Conservation (phyloP, 2,329 filamentous ascomycete genomes). For the Cordyceps cicadae region DNA sequence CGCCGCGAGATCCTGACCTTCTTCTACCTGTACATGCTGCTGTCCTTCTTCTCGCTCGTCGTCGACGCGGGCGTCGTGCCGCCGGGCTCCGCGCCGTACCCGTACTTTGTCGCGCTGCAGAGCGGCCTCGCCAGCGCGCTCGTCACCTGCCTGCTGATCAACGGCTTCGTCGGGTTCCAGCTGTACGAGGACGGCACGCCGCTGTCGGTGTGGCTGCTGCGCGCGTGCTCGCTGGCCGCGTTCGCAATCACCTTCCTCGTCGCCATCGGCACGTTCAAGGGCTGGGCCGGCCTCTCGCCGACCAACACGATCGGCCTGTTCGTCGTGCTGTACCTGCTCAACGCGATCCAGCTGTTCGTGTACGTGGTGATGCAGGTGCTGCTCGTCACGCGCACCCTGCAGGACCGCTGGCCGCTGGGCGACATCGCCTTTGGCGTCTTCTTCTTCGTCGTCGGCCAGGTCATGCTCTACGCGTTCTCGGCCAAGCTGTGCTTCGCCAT, state of each 20-base stretch:
- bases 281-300: conserved; percentile 77
- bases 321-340: conserved; percentile 83
- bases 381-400: conserved; percentile 78
- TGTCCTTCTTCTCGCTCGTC: conserved; percentile 80
- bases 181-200: conserved; percentile 95
- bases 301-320: conserved; percentile 85
- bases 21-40: conserved; percentile 92
- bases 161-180: conserved; percentile 97
- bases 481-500: conserved; percentile 73
- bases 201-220: conserved; percentile 86
- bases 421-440: conserved; percentile 85
- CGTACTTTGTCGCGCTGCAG: conserved; percentile 87
- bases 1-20: conserved; percentile 71
- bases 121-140: conserved; percentile 77
- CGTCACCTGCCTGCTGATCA: conserved; percentile 84
- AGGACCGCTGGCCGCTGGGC: conserved; percentile 91
- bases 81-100: conserved; percentile 68
- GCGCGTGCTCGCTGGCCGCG: conserved; percentile 67
- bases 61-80: conserved; percentile 91
- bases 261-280: conserved; percentile 85
- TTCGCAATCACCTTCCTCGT: conserved; percentile 83
- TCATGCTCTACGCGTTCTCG: conserved; percentile 86
- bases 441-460: conserved; percentile 87
- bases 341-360: conserved; percentile 75
- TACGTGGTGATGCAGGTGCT: conserved; percentile 85